Base-by-base conservation (phyloP, 805 yeast species). In the Isabelozyma pseudorhagii region DNA sequence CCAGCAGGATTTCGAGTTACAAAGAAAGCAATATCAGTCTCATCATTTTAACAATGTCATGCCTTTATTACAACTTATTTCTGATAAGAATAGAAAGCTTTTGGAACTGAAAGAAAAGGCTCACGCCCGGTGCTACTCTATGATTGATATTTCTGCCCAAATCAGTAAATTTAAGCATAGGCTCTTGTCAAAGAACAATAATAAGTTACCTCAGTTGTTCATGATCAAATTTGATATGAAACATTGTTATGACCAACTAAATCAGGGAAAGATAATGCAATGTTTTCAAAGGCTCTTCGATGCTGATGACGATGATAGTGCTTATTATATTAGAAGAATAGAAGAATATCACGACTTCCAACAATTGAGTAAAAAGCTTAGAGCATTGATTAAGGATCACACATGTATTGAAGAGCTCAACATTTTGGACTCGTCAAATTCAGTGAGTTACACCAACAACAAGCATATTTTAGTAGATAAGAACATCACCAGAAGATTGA, bases 201-300 rank as follows among this genome's bases (percentile, higher is more conserved):
- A 60, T 0, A 40, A 17, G 2, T 13, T 75, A 4, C 81, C 81
- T 0, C 45, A 54, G 1, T 53, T 84, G 0, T 79, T 71, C 58
- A 79, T 79, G 13, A 70, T 87, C 25, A 89, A 87, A 55, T 87
- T 89, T 63, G 98, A 92, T 62, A 82, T 88, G 54, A 77, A 75
- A 48, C 77, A 84, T 3, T 90, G 97, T 49, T 92, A 82, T 62
- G 97, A 93, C 58, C 79, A 83, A 2, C 69, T 91, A 14, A 83
- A 87, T 13, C 79, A 78, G 43, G 54, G 58, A 0, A 73, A 72
- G 50, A 69, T 80, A 2, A 47, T 74, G 1, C 53, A 63, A 3
- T 59, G 74, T 28, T 54, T 80, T 1, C 55, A 60, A 1, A 47
- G 57, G 27, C 61, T 74, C 52, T 68, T 67, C 45, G 64, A 48